phyloP scores from a whole-genome alignment of 129 eudicot genomes.

The Flaveria linearis region DNA sequence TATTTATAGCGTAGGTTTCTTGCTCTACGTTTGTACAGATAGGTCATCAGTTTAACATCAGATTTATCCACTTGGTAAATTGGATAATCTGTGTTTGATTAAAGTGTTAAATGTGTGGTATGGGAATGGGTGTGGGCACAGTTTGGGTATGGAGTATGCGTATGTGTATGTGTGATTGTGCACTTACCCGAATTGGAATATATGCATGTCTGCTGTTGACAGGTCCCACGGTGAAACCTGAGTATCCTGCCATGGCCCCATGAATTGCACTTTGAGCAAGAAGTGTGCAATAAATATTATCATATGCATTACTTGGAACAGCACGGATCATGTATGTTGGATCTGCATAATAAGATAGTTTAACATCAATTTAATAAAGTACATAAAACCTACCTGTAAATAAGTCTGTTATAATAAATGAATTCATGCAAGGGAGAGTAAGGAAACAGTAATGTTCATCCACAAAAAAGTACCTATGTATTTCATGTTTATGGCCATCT shows the following conservation, averaged over 20 bases:
- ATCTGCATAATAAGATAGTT: slow-evolving; percentile 48
- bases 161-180: neutral
- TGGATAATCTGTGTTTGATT: neutral
- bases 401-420: neutral
- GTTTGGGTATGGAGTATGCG: neutral
- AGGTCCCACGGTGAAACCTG: slow-evolving; percentile 92
- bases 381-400: neutral
- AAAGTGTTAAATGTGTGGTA: neutral
- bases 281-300: slow-evolving; percentile 90
- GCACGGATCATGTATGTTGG: slow-evolving; percentile 97
- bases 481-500: slow-evolving; percentile 67
- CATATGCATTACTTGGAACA: slow-evolving; percentile 85
- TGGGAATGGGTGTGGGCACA: neutral
- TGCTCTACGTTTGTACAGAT: neutral
- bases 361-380: neutral
- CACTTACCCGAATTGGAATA: slow-evolving; percentile 75
- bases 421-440: neutral
- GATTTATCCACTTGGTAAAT: neutral
- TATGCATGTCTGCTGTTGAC: slow-evolving; percentile 90
- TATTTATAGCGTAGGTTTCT: neutral
- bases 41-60: neutral
- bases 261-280: slow-evolving; percentile 92
- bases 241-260: slow-evolving; percentile 94
- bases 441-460: neutral
- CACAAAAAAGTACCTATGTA: slow-evolving; percentile 61